Conservation (phyloP, 106 monocot species). For the Gastrodia elata region DNA sequence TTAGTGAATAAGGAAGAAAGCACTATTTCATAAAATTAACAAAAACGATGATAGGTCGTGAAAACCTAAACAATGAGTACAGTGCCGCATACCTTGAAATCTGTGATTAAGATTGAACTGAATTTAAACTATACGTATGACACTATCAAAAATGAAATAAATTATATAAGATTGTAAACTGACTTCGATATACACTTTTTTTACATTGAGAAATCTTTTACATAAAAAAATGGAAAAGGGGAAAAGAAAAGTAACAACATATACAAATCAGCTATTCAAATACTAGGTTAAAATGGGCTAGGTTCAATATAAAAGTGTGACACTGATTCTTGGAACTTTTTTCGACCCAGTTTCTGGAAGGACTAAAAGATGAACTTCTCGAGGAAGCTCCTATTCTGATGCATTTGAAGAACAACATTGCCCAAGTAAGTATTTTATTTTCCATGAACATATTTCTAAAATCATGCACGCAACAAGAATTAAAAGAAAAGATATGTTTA, state of each 20-base stretch:
- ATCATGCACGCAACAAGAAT: neutral
- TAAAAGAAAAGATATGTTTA: no score
- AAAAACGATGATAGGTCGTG: neutral
- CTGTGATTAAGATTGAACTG: neutral
- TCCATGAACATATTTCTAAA: neutral
- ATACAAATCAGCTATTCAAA: slow-evolving; percentile 4
- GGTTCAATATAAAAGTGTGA: neutral
- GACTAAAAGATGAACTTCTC: slow-evolving; percentile 26
- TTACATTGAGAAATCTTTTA: no score
- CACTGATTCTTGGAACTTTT: neutral
- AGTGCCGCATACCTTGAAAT: neutral
- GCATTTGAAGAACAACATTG: slow-evolving; percentile 21
- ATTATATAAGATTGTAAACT: no score
- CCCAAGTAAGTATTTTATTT: slow-evolving; percentile 18
- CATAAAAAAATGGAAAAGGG: neutral
- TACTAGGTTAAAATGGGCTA: neutral
- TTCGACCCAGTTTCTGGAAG: slow-evolving; percentile 30
- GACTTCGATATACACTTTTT: no score
- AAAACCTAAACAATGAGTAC: neutral
- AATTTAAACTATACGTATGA: no score
- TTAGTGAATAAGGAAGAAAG: neutral
- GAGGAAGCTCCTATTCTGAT: slow-evolving; percentile 32
- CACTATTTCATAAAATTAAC: neutral
- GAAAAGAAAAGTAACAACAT: neutral
- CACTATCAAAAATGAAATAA: no score